These are phyloP conservation scores for Neurospora hispaniola DNA, from an alignment of 495 filamentous ascomycete genomes.

Conservation along the genomic window DNA sequence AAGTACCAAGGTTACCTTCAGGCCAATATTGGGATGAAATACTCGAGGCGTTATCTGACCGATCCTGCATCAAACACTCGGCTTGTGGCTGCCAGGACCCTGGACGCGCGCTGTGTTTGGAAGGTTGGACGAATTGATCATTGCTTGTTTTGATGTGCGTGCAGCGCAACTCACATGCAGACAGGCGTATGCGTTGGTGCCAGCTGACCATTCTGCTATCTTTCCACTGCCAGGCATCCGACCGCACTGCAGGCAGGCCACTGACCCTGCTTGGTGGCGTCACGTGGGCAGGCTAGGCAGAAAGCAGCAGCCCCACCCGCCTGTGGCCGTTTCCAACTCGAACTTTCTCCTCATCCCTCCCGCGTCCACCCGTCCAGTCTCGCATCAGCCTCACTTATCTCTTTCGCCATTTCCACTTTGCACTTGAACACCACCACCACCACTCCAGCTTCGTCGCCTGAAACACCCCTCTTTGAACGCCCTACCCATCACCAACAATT, in stretches of 20 bases:
- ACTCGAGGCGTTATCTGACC: neutral
- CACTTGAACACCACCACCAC: conserved; percentile 5
- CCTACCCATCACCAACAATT: conserved; percentile 9
- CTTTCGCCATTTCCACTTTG: neutral
- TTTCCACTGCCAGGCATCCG: neutral
- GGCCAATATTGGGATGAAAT: neutral
- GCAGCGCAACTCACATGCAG: neutral
- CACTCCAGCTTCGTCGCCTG: neutral
- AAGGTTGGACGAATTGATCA: neutral
- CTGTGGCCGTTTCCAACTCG: conserved; percentile 9
- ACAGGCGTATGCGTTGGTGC: neutral
- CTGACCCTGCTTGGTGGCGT: conserved; percentile 3
- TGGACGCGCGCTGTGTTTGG: neutral
- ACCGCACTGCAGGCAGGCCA: neutral
- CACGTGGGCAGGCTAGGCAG: conserved; percentile 19
- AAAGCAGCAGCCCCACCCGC: conserved; percentile 13
- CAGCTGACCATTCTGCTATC: neutral
- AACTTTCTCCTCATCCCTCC: conserved; percentile 28
- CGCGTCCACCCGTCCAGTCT: conserved; percentile 18
- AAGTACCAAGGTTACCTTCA: neutral
- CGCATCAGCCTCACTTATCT: conserved; percentile 18
- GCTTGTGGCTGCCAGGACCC: neutral
- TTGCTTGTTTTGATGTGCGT: neutral
- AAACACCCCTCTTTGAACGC: conserved; percentile 6
- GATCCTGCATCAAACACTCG: neutral